Evolutionary conservation across 306 rosid species (phyloP).

Genomic region (Sophora flavescens): DNA sequence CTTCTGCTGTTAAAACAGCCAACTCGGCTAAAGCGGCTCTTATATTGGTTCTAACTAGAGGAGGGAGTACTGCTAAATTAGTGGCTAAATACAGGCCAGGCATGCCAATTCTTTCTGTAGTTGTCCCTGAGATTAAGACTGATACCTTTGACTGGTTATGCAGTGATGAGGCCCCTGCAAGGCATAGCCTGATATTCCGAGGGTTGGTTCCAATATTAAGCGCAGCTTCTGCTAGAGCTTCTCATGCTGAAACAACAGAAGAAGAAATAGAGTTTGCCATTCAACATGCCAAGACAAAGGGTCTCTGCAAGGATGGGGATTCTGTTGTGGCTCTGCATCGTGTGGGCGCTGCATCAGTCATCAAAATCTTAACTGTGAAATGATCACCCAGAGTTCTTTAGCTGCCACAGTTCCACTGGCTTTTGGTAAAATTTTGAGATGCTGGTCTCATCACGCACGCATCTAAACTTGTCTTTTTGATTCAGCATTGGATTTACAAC

Average conservation of each 20-base stretch:
- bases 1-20: slow-evolving; percentile 87
- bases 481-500: slow-evolving; percentile 28
- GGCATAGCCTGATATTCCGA: slow-evolving; percentile 98
- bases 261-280: slow-evolving; percentile 86
- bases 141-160: slow-evolving; percentile 94
- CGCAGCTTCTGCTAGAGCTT: slow-evolving; percentile 92
- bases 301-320: slow-evolving; percentile 88
- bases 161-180: slow-evolving; percentile 97
- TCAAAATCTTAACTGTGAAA: slow-evolving; percentile 98
- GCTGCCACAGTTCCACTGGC: neutral
- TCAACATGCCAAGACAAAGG: slow-evolving; percentile 77
- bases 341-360: slow-evolving; percentile 86
- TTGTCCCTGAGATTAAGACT: slow-evolving; percentile 93
- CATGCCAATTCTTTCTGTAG: slow-evolving; percentile 93
- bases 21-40: slow-evolving; percentile 82
- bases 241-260: slow-evolving; percentile 90
- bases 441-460: slow-evolving; percentile 30
- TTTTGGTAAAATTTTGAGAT: slow-evolving; percentile 25
- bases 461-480: slow-evolving; percentile 19
- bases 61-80: slow-evolving; percentile 76
- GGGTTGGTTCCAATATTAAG: slow-evolving; percentile 91
- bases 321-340: slow-evolving; percentile 95
- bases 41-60: slow-evolving; percentile 82
- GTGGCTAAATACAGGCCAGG: slow-evolving; percentile 99
- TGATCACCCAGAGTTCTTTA: slow-evolving; percentile 50